phyloP scores from a whole-genome alignment of 2,329 filamentous ascomycete genomes.

The Hypomyces perniciosus region DNA sequence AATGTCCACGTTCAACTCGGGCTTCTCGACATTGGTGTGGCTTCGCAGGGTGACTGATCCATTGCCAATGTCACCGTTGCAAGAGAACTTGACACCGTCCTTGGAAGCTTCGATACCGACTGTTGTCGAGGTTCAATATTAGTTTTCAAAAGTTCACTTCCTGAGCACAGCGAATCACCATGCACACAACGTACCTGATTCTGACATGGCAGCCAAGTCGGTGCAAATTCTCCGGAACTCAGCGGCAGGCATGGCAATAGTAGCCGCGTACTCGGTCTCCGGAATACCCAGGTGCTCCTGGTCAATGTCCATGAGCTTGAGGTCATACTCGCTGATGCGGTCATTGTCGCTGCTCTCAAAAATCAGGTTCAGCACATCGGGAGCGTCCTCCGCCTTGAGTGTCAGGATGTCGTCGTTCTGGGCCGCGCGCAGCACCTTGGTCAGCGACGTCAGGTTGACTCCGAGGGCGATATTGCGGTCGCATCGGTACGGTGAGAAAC shows the following conservation, averaged over 20 bases:
- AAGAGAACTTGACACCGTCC: conserved; percentile 93
- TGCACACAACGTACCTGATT: conserved; percentile 63
- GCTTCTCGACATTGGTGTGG: conserved; percentile 85
- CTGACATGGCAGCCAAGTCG: conserved; percentile 85
- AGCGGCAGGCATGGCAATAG: conserved; percentile 76
- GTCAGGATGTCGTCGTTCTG: conserved; percentile 93
- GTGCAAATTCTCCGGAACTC: conserved; percentile 96
- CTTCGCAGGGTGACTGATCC: conserved; percentile 87
- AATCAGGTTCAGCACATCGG: conserved; percentile 89
- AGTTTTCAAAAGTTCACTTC: neutral
- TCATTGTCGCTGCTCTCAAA: conserved; percentile 90
- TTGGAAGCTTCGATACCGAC: conserved; percentile 95
- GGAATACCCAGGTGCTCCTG: conserved; percentile 98
- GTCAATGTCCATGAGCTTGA: conserved; percentile 99
- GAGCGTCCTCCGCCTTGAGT: conserved; percentile 94
- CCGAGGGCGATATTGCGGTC: conserved; percentile 98
- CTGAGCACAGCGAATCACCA: too few relatives aligned
- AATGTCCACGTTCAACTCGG: conserved; percentile 78
- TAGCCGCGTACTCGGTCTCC: conserved; percentile 96
- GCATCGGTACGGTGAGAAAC: conserved; percentile 92
- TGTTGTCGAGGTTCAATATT: conserved; percentile 30
- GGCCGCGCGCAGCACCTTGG: conserved; percentile 92
- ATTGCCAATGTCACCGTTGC: conserved; percentile 91
- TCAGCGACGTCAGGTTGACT: conserved; percentile 92
- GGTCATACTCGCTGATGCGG: conserved; percentile 95